phyloP scores from a whole-genome alignment of 257 asterid species.

The Petunia secreta region DNA sequence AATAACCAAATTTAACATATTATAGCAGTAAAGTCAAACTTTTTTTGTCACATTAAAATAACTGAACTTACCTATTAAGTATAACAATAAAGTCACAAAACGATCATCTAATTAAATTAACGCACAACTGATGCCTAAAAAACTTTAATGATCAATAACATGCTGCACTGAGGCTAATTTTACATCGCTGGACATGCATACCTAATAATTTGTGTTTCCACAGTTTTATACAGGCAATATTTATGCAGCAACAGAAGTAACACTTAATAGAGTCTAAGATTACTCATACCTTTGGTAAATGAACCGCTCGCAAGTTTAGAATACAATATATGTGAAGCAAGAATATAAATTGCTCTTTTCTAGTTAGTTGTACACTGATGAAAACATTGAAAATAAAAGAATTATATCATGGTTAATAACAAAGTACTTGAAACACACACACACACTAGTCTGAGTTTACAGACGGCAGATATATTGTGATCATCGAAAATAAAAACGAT shows the following conservation, averaged over 20 bases:
- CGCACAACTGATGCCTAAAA: background rate
- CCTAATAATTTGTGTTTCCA: background rate
- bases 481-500: background rate
- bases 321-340: too few species aligned
- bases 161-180: background rate
- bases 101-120: too few species aligned
- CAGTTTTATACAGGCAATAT: background rate
- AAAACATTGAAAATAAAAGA: too few species aligned
- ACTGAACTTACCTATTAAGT: too few species aligned
- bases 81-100: too few species aligned
- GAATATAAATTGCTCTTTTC: too few species aligned
- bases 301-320: too few species aligned
- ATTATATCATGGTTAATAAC: background rate
- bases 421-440: background rate
- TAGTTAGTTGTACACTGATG: too few species aligned
- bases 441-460: background rate
- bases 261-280: background rate
- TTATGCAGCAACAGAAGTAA: background rate
- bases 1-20: too few species aligned
- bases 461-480: conserved; percentile 5
- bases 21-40: too few species aligned
- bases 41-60: too few species aligned
- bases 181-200: background rate
- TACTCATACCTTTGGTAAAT: too few species aligned
- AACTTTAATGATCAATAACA: conserved; percentile 1